Base-by-base conservation (phyloP, 192 early-diverging fungal species). In the Geranomyces michiganensis region DNA sequence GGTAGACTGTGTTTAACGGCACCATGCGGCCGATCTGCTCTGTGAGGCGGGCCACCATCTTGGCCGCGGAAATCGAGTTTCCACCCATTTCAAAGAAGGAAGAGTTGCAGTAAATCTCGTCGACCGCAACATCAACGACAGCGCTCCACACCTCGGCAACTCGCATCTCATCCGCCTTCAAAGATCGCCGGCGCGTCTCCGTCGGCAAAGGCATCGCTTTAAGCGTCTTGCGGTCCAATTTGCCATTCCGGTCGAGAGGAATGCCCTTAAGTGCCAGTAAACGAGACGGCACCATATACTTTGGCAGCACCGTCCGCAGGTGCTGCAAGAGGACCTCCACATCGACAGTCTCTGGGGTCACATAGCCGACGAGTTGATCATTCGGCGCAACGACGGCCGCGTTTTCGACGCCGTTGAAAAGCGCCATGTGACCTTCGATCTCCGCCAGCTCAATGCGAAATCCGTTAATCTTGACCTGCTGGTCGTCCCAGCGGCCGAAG, bases 211-310 rank as follows among this genome's bases (percentile, higher is more conserved):
- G n/a, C n/a, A n/a, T n/a, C n/a, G n/a, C n/a, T n/a, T n/a, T n/a
- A n/a, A n/a, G n/a, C n/a, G n/a, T n/a, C n/a, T n/a, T n/a, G n/a
- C n/a, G n/a, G n/a, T n/a, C n/a, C n/a, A n/a, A 47, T 29, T 69
- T 80, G 32, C 77, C 73, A 31, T 80, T 80, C 0, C 13, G 14
- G n/a, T 30, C 80, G 44, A 71, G 59, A 31, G 78, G 78, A 31
- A 80, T 31, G 17, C 0, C 30, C 1, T 80, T 73, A 13, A 80
- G 33, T 2, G 47, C 27, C 1, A 71, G 32, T 26, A 67, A 36
- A 14, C 32, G 21, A 9, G 77, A 32, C 13, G 78, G 78, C 12
- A 60, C 44, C 78, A 80, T 80, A 60, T 77, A 80, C 22, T 45
- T 13, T 27, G 78, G 76, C 33, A 80, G 49, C 5, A 62, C 29